Base-by-base conservation (phyloP, 192 early-diverging fungal species). In the Pilaira anomala region DNA sequence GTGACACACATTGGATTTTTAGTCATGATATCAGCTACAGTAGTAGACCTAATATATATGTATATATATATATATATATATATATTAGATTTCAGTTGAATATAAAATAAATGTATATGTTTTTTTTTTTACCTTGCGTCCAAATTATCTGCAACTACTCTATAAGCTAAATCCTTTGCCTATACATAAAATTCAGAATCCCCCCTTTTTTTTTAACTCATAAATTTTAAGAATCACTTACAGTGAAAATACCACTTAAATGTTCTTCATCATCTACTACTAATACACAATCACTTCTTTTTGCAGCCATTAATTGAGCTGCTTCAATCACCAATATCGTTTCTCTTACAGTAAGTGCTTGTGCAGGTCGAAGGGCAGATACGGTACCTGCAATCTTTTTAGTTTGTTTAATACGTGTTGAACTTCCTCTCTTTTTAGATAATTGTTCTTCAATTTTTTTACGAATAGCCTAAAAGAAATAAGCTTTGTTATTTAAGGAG, bases 231-330 rank as follows among this genome's bases (percentile, higher is more conserved):
- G 12, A 40, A 40, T 6, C 21, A 42, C 39, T 52, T 53, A 70
- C 68, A 1, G 97, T 99, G 67, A 99, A 91, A 54, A 99, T 99
- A 29, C 96, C 97, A 3, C 84, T 82, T 56, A 98, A 80, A 63
- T 92, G 91, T 62, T 95, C 93, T 24, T 96, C 88, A 46, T 89
- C 86, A 69, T 96, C 91, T 25, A 97, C 91, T 25, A 97, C 89
- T 13, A 99, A 81, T 40, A 99, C 92, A 68, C 92, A 93, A 72
- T 99, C 97, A 11, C 88, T 86, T 21, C 96, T 83, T 79, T 98
- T 98, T 14, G 97, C 97, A 7, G 97, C 96, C 97, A 99, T 99
- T 68, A 92, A 79, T 78, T 92, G 92, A 33, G 92, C 87, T 0
- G 89, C 92, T 69, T 94, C 91, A 30, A 86, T 84, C 45, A 93